Conservation (phyloP, 2,329 filamentous ascomycete species). For the Passalora sequoiae region DNA sequence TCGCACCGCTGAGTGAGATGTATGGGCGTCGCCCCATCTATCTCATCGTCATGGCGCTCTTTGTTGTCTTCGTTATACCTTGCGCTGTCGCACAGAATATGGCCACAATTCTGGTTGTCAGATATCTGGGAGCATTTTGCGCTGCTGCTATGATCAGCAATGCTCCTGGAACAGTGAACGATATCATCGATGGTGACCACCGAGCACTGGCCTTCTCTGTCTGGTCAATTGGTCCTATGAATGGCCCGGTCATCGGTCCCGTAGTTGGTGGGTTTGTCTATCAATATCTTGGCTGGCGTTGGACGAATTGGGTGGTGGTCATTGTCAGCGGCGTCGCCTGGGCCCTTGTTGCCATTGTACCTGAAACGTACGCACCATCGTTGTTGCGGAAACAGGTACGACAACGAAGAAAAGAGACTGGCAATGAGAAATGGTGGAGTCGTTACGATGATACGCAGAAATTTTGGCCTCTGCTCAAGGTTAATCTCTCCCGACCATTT, state of each 20-base stretch:
- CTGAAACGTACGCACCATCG: conserved; percentile 70
- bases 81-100: conserved; percentile 65
- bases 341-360: conserved; percentile 54
- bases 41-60: conserved; percentile 58
- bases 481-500: conserved; percentile 74
- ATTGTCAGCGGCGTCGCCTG: conserved; percentile 64
- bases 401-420: conserved; percentile 60
- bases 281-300: conserved; percentile 77
- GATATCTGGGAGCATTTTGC: conserved; percentile 70
- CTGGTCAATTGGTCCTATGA: conserved; percentile 79
- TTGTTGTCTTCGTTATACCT: conserved; percentile 65
- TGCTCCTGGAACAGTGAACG: conserved; percentile 73
- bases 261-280: conserved; percentile 77
- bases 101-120: conserved; percentile 61
- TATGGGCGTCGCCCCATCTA: conserved; percentile 65
- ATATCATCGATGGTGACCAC: conserved; percentile 74
- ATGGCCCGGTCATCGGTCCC: conserved; percentile 60
- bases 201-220: conserved; percentile 77
- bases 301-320: conserved; percentile 76
- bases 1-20: conserved; percentile 69
- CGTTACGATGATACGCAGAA: conserved; percentile 69
- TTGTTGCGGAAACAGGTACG: conserved; percentile 64
- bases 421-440: conserved; percentile 69
- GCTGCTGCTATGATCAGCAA: conserved; percentile 79
- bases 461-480: conserved; percentile 62